A percentile compares a stretch with the other conserved stretches of the same genome.
These are phyloP conservation scores for Fistulifera solaris DNA, from an alignment of 108 stramenopile genomes.

Conservation along the genomic window DNA sequence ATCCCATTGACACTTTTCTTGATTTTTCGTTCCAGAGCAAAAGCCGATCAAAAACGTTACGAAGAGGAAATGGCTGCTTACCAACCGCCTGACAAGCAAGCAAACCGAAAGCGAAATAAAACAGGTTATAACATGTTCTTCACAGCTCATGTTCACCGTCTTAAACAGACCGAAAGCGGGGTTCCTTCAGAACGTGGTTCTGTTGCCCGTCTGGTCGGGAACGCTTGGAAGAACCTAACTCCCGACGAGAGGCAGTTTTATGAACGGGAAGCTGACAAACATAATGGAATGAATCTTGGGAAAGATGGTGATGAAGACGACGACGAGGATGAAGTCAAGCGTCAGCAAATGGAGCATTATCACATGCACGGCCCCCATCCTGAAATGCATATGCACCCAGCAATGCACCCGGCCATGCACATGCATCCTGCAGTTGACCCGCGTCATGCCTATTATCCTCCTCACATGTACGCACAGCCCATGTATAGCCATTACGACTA, in stretches of 20 bases:
- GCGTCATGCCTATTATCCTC: slow-evolving; percentile 31
- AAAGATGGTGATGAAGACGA: slow-evolving; percentile 41
- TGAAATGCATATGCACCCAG: slow-evolving; percentile 39
- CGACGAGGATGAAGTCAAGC: slow-evolving; percentile 26
- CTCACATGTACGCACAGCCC: slow-evolving; percentile 29
- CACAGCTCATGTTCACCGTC: slow-evolving; percentile 51
- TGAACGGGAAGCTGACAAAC: slow-evolving; percentile 69
- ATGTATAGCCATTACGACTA: slow-evolving; percentile 32
- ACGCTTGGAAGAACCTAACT: slow-evolving; percentile 67
- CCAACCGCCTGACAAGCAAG: slow-evolving; percentile 61
- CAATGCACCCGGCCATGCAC: slow-evolving; percentile 17
- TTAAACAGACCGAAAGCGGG: slow-evolving; percentile 54
- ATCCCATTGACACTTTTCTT: no score
- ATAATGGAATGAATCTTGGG: slow-evolving; percentile 48
- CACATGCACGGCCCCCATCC: slow-evolving; percentile 15
- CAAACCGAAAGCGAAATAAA: slow-evolving; percentile 66
- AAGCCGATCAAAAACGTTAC: slow-evolving; percentile 59
- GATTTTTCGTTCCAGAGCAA: slow-evolving; percentile 31
- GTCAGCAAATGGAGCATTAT: slow-evolving; percentile 1
- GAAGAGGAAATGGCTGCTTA: slow-evolving; percentile 72
- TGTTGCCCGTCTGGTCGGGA: slow-evolving; percentile 64
- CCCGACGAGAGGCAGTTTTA: slow-evolving; percentile 67
- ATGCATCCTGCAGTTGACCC: slow-evolving; percentile 46
- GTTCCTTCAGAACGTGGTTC: slow-evolving; percentile 68
- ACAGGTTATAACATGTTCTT: slow-evolving; percentile 83